Evolutionary conservation across 768 basidiomycete species (phyloP), one percentile per base, ranked within the genome.

Genomic region (Naganishia vishniacii): DNA sequence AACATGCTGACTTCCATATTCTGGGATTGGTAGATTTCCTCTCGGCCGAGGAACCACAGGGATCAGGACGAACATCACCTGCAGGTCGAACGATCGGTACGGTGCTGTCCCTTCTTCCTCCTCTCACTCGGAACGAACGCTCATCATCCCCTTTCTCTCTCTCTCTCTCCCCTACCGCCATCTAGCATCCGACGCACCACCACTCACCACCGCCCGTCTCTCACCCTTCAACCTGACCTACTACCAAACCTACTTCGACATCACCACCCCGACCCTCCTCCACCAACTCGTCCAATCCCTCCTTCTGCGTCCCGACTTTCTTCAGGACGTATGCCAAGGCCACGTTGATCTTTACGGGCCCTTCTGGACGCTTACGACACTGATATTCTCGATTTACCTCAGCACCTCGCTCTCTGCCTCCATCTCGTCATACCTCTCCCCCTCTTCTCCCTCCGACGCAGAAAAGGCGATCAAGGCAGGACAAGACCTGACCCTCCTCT

Each of bases 301-400:
- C 68, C 69, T 77, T 20, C 75, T 74, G 11, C 65, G 72, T 9
- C 61, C 68, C n/a, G 68, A 66, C 5, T 78, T 77, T 58, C 59
- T 78, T 20, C 42, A 66, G 7, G 73, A 75, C 37, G 70, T 71
- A 0, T 78, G 77, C 62, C 75, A 77, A 13, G 73, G 71, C 4
- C 67, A 73, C 46, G 70, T 76, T 0, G 77, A 78, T 59, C 64
- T 78, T 4, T 78, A 78, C 61, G 77, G 77, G 0, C 92, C 94
- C 1, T 97, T 99, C 80, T 99, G 94, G 94, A 91, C 93, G 0
- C 83, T 95, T 40, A 94, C 92, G 1, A 98, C 94, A 0, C 84
- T 99, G 67, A 87, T 95, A 46, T 90, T 98, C 73, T 82, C 87
- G 0, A 85, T 97, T 65, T 97, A 93, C 81, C 84, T 95, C 64